These are phyloP conservation scores for Rubia yunnanensis DNA, from an alignment of 257 asterid genomes.

Conservation along the genomic window DNA sequence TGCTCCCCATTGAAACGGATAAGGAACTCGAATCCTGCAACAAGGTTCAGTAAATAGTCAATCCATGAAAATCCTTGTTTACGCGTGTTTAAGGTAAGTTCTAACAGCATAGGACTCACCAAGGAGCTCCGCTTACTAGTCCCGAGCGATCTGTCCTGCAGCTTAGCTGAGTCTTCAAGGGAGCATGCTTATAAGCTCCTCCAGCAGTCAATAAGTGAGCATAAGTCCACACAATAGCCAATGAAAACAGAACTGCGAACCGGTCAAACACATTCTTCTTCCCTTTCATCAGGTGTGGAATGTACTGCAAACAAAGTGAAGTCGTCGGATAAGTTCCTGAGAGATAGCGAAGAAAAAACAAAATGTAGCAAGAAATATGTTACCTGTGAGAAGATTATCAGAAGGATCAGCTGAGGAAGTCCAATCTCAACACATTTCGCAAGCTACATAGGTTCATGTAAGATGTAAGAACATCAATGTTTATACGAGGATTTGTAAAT, in stretches of 20 bases:
- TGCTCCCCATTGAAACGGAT: conserved; percentile 97
- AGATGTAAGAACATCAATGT: conserved; percentile 11
- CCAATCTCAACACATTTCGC: conserved; percentile 86
- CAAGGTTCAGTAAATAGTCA: neutral
- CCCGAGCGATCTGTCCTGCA: conserved; percentile 97
- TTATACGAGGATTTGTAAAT: neutral
- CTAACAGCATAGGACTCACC: conserved; percentile 32
- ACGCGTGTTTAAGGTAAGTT: neutral
- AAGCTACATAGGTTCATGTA: conserved; percentile 36
- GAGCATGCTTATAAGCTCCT: conserved; percentile 62
- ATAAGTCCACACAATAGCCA: conserved; percentile 75
- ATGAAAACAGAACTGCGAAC: conserved; percentile 67
- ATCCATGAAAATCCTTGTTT: neutral
- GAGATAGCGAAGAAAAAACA: neutral
- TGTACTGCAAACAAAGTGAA: conserved; percentile 38
- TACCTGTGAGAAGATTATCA: conserved; percentile 85
- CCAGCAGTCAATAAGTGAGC: conserved; percentile 79
- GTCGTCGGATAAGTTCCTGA: conserved; percentile 3
- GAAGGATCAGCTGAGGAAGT: conserved; percentile 67
- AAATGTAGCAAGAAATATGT: neutral
- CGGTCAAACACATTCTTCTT: conserved; percentile 56
- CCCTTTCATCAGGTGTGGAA: conserved; percentile 62
- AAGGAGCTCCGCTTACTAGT: conserved; percentile 69
- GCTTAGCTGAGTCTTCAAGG: conserved; percentile 49
- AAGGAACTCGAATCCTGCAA: conserved; percentile 85